Evolutionary conservation across 1,284 basidiomycete genomes (phyloP).

Genomic region (Ceratobasidium sp.): DNA sequence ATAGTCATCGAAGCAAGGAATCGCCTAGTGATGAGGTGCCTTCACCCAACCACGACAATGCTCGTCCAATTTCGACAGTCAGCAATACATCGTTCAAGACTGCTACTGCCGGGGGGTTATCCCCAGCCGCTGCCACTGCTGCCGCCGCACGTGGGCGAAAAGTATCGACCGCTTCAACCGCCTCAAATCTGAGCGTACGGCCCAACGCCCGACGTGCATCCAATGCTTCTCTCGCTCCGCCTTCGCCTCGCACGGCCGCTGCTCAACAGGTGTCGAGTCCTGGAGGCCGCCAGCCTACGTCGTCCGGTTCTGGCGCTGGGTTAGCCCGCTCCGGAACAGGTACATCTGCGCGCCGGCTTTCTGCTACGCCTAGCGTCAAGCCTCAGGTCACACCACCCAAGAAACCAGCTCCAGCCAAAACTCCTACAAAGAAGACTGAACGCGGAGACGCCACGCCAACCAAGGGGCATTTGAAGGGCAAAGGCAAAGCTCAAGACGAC

Average conservation of each 20-base stretch:
- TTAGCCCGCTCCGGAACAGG: conserved; percentile 17
- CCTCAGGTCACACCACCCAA: conserved; percentile 29
- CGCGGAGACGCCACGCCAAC: not conserved
- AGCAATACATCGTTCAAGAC: conserved; percentile 56
- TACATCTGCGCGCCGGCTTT: conserved; percentile 7
- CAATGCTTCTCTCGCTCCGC: conserved; percentile 17
- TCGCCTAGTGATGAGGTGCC: conserved; percentile 19
- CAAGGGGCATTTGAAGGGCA: conserved; percentile 16
- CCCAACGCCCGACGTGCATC: conserved; percentile 9
- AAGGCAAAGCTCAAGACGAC: conserved; percentile 28
- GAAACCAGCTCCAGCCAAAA: conserved; percentile 11
- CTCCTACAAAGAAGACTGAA: conserved; percentile 7
- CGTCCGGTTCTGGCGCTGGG: not conserved
- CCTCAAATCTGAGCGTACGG: conserved; percentile 42
- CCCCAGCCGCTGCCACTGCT: conserved; percentile 7
- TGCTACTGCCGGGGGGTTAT: conserved; percentile 51
- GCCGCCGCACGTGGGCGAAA: conserved; percentile 42
- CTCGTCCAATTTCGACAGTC: conserved; percentile 29
- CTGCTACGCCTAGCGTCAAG: not conserved
- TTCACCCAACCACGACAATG: not conserved
- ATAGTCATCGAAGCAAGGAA: conserved; percentile 40
- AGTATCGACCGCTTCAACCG: conserved; percentile 47
- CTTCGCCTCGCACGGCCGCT: conserved; percentile 23
- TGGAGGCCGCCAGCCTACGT: conserved; percentile 1
- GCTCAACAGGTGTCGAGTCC: not conserved